Percentiles rank a stretch among this genome's conserved stretches.
phyloP scores from a whole-genome alignment of 495 filamentous ascomycete genomes.

The Delitschia confertaspora region DNA sequence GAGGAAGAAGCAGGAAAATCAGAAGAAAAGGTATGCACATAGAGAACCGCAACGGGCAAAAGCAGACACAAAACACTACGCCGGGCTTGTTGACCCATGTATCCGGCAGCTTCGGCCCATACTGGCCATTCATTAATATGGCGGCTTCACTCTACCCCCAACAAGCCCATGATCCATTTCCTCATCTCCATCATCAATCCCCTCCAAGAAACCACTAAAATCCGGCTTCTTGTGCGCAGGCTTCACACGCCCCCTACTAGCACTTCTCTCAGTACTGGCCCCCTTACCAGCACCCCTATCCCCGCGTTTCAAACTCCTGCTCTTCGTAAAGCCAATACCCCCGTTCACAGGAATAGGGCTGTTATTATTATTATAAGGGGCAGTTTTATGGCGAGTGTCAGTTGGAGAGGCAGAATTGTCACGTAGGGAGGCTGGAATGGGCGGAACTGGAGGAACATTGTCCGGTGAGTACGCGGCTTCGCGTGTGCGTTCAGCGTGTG shows the following conservation, averaged over 20 bases:
- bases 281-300: slow-evolving; percentile 2
- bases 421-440: slow-evolving; percentile 20
- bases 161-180: slow-evolving; percentile 3
- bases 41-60: too few species aligned
- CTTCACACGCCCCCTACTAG: neutral
- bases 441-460: slow-evolving; percentile 24
- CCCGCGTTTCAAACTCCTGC: slow-evolving; percentile 15
- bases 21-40: too few species aligned
- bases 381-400: neutral
- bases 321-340: slow-evolving; percentile 12
- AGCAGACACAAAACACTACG: too few species aligned
- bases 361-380: slow-evolving; percentile 1
- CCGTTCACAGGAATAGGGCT: slow-evolving; percentile 16
- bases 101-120: too few species aligned
- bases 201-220: slow-evolving; percentile 25
- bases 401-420: slow-evolving; percentile 6
- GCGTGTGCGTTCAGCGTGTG: neutral
- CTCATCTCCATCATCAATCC: slow-evolving; percentile 21
- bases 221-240: slow-evolving; percentile 15
- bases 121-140: slow-evolving; percentile 1
- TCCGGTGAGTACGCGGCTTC: slow-evolving; percentile 4
- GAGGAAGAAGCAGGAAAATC: too few species aligned
- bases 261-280: slow-evolving; percentile 3
- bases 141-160: neutral
- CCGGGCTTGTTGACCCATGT: too few species aligned